These are phyloP conservation scores for Sporothrix phasma DNA, from an alignment of 2,329 filamentous ascomycete genomes.

Conservation along the genomic window DNA sequence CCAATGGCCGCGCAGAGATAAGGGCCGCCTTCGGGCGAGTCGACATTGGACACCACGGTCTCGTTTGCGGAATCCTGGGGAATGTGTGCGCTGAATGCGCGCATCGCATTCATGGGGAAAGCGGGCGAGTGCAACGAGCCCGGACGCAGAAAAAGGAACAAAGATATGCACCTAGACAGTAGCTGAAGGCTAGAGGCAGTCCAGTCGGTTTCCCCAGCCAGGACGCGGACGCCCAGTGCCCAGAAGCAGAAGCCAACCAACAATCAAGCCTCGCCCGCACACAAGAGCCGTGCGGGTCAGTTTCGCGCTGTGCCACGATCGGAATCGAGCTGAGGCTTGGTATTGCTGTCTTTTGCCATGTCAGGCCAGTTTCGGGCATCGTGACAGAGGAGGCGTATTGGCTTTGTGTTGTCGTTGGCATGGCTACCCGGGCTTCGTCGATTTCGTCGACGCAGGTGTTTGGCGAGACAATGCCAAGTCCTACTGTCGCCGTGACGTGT, in stretches of 20 bases:
- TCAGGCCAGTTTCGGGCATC: no score
- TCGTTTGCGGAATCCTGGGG: not conserved
- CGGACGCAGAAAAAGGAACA: not conserved
- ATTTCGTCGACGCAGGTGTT: no score
- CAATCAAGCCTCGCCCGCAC: not conserved
- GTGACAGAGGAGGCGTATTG: no score
- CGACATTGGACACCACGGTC: not conserved
- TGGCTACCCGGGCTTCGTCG: no score
- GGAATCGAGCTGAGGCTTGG: no score
- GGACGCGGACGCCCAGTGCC: no score
- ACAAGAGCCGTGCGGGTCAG: not conserved
- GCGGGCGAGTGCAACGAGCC: not conserved
- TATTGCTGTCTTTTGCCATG: not conserved
- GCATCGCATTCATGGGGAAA: not conserved
- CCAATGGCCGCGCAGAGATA: conserved; percentile 1
- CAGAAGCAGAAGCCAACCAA: not conserved
- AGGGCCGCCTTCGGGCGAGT: not conserved
- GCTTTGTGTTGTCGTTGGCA: no score
- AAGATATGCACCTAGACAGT: no score
- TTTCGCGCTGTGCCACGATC: not conserved
- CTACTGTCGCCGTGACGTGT: not conserved
- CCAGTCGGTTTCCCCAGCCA: not conserved
- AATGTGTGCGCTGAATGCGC: not conserved
- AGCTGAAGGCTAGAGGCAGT: no score
- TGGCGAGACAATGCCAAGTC: no score